Conservation (phyloP, 176 grass and related monocot genomes). For the Metroxylon sagu region DNA sequence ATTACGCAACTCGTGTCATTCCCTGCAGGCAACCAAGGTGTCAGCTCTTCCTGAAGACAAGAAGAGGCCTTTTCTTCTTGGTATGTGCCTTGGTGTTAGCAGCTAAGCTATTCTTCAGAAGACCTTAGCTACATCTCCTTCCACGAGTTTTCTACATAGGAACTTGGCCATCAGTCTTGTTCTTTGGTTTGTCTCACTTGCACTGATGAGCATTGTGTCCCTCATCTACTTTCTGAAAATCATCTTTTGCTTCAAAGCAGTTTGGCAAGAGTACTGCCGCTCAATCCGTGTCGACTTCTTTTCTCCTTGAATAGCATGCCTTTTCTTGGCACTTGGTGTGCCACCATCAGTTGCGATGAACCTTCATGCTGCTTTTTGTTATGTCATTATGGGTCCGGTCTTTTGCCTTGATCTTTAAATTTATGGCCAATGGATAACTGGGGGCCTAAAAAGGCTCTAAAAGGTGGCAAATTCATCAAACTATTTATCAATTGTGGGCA, state of each 20-base stretch:
- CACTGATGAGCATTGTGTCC: slow-evolving; percentile 39
- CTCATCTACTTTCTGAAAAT: slow-evolving; percentile 72
- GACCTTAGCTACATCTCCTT: slow-evolving; percentile 42
- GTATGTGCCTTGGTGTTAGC: slow-evolving; percentile 78
- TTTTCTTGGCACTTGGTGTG: slow-evolving; percentile 54
- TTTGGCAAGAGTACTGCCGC: slow-evolving; percentile 82
- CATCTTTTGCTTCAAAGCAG: slow-evolving; percentile 84
- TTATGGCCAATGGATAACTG: slow-evolving; percentile 98
- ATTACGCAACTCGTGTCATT: too few relatives aligned
- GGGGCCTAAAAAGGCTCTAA: slow-evolving; percentile 49
- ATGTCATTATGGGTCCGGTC: slow-evolving; percentile 71
- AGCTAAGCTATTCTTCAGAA: slow-evolving; percentile 87
- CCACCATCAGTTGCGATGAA: slow-evolving; percentile 24
- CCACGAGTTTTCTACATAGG: slow-evolving; percentile 54
- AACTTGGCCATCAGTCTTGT: slow-evolving; percentile 36
- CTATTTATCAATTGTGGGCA: slow-evolving; percentile 79
- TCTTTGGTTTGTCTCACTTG: slow-evolving; percentile 64
- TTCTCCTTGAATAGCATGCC: slow-evolving; percentile 75
- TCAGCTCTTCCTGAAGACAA: slow-evolving; percentile 72
- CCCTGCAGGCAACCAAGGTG: slow-evolving; percentile 51
- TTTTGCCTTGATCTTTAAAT: slow-evolving; percentile 85
- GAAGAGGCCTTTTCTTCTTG: slow-evolving; percentile 84
- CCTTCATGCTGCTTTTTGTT: slow-evolving; percentile 31
- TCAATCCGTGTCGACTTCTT: slow-evolving; percentile 94
- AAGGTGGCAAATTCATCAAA: slow-evolving; percentile 91